A percentile compares a stretch with the other conserved stretches of the same genome.
Conservation (phyloP, 371 early-diverging fungal species). For the Rhizopus delemar region DNA sequence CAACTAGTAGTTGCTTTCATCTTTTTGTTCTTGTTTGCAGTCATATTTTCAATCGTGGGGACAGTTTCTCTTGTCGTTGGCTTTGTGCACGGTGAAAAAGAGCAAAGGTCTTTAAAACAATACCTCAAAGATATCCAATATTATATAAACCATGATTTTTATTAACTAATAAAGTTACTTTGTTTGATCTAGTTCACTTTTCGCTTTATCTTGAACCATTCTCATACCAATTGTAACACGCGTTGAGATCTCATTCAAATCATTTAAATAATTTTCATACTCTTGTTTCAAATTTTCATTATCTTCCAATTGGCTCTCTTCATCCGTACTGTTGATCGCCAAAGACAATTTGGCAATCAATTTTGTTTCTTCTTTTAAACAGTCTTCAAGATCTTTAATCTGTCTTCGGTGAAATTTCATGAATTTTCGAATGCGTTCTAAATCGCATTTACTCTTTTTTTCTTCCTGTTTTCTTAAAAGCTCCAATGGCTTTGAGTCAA, state of each 20-base stretch:
- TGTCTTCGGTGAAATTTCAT: conserved; percentile 76
- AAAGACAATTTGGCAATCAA: conserved; percentile 72
- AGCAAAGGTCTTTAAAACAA: conserved; percentile 35
- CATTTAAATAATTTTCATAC: conserved; percentile 52
- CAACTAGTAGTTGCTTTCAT: not conserved
- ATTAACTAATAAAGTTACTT: conserved; percentile 1
- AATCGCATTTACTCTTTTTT: not conserved
- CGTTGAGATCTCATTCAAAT: conserved; percentile 58
- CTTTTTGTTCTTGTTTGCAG: not conserved
- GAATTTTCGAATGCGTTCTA: conserved; percentile 39
- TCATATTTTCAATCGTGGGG: conserved; percentile 13
- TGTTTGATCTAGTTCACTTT: conserved; percentile 21
- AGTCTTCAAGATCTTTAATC: conserved; percentile 76
- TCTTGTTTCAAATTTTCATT: conserved; percentile 26
- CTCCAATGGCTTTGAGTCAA: conserved; percentile 3
- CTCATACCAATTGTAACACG: conserved; percentile 40
- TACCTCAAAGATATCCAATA: conserved; percentile 26
- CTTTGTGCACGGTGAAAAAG: conserved; percentile 45
- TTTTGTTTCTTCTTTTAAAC: conserved; percentile 75
- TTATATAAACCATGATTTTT: not conserved
- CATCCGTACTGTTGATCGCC: conserved; percentile 6
- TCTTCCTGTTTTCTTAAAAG: not conserved
- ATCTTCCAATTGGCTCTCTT: conserved; percentile 21
- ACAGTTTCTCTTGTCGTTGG: conserved; percentile 41
- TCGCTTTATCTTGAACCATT: conserved; percentile 30